Conservation (phyloP, 176 grass and related monocot species). For the Echinochloa phyllopogon region DNA sequence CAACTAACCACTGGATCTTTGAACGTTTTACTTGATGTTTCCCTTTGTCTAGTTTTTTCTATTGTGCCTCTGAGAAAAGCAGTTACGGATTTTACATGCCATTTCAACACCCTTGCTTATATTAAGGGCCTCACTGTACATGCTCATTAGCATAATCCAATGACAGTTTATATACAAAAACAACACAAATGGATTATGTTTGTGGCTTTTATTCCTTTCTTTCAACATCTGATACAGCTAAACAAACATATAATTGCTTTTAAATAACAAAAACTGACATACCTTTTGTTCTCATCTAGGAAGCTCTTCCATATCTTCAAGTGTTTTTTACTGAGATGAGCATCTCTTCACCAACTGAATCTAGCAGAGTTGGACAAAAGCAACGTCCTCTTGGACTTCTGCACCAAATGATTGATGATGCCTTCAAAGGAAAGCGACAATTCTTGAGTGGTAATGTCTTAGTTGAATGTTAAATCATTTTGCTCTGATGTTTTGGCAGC, state of each 20-base stretch:
- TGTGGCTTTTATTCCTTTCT: slow-evolving; percentile 15
- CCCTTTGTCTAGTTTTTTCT: slow-evolving; percentile 45
- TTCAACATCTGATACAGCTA: slow-evolving; percentile 33
- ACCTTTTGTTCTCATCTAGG: slow-evolving; percentile 59
- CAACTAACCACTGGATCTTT: slow-evolving; percentile 38
- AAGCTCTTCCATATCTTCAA: slow-evolving; percentile 69
- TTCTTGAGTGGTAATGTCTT: slow-evolving; percentile 82
- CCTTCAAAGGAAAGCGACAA: slow-evolving; percentile 91
- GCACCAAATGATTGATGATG: slow-evolving; percentile 97
- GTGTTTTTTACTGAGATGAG: slow-evolving; percentile 63
- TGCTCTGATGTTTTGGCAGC: slow-evolving; percentile 25
- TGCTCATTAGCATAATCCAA: slow-evolving; percentile 34
- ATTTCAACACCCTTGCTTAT: slow-evolving; percentile 21
- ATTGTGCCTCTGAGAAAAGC: slow-evolving; percentile 1
- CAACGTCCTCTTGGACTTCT: slow-evolving; percentile 91
- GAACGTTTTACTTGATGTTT: slow-evolving; percentile 15
- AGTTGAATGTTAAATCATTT: slow-evolving; percentile 48
- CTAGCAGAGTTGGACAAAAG: slow-evolving; percentile 87
- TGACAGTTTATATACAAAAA: slow-evolving; percentile 33
- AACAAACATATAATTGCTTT: slow-evolving; percentile 3
- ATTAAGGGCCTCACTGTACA: slow-evolving; percentile 24
- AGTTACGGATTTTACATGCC: slow-evolving; percentile 3
- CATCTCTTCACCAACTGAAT: slow-evolving; percentile 66
- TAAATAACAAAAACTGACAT: slow-evolving; percentile 34
- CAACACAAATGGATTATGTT: slow-evolving; percentile 12